phyloP scores from a whole-genome alignment of 2,329 filamentous ascomycete species.

The Ophiostoma novo-ulmi region DNA sequence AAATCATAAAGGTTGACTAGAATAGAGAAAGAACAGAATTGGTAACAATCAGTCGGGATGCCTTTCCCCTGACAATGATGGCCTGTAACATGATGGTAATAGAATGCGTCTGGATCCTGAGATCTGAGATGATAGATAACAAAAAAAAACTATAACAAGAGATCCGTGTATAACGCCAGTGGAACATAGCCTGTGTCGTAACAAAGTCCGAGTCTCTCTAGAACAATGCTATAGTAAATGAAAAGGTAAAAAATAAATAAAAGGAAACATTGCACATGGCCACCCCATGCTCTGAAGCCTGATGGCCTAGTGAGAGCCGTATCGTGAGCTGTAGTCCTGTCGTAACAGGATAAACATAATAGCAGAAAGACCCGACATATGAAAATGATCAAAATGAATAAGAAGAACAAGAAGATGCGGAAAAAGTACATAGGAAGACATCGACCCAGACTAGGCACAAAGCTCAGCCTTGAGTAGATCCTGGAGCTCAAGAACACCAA shows the following conservation, averaged over 20 bases:
- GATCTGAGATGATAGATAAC: not conserved
- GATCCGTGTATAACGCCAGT: slow-evolving; percentile 3
- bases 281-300: not conserved
- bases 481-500: slow-evolving; percentile 26
- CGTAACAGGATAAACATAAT: not conserved
- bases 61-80: not conserved
- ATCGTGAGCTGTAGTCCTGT: not conserved
- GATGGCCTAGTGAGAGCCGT: not conserved
- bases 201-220: not conserved
- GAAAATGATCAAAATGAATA: not conserved
- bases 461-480: slow-evolving; percentile 24
- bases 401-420: not conserved
- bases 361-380: too few relatives aligned
- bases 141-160: not conserved
- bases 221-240: not conserved
- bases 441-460: not conserved
- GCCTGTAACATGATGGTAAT: not conserved
- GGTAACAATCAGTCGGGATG: not conserved
- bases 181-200: not conserved
- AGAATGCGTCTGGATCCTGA: not conserved
- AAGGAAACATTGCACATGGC: not conserved
- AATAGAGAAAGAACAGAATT: not conserved
- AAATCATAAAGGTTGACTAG: not conserved
- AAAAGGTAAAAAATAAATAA: not conserved
- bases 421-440: not conserved